phyloP scores from a whole-genome alignment of 2,329 filamentous ascomycete genomes.

The Aureobasidium sp. region DNA sequence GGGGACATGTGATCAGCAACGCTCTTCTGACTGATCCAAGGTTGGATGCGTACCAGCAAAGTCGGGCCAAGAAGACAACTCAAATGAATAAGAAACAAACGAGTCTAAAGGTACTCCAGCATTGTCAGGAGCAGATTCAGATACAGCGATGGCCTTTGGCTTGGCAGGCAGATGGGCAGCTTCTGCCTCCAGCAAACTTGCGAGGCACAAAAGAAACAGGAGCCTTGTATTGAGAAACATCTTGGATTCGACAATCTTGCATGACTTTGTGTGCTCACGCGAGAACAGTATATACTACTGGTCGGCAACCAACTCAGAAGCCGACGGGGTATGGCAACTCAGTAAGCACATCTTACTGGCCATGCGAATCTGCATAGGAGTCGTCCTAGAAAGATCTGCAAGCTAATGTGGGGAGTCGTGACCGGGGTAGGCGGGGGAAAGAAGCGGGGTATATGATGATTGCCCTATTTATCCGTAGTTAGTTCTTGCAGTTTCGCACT shows the following conservation, averaged over 20 bases:
- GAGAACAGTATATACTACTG: background rate
- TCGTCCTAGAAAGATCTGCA: background rate
- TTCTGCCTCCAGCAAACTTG: background rate
- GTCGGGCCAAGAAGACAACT: slow-evolving; percentile 48
- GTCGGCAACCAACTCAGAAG: background rate
- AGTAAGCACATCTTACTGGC: background rate
- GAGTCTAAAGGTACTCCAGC: slow-evolving; percentile 32
- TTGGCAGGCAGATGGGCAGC: background rate
- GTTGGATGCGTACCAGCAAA: slow-evolving; percentile 42
- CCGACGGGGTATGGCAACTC: background rate
- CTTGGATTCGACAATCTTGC: background rate
- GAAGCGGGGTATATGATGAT: background rate
- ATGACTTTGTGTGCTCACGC: background rate
- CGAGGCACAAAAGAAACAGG: background rate
- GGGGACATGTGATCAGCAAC: background rate
- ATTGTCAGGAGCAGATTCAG: background rate
- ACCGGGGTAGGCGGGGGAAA: background rate
- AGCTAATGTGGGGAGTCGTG: background rate
- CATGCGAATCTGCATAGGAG: too few species aligned
- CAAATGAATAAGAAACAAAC: slow-evolving; percentile 49
- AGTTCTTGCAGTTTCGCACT: slow-evolving; percentile 18
- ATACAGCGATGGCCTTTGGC: background rate
- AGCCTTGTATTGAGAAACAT: slow-evolving; percentile 1
- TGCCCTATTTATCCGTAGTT: slow-evolving; percentile 20
- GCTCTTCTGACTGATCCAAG: too few species aligned